These are phyloP conservation scores for Dendrocalamus latiflorus DNA, from an alignment of 202 grass and related monocot species.

Conservation along the genomic window DNA sequence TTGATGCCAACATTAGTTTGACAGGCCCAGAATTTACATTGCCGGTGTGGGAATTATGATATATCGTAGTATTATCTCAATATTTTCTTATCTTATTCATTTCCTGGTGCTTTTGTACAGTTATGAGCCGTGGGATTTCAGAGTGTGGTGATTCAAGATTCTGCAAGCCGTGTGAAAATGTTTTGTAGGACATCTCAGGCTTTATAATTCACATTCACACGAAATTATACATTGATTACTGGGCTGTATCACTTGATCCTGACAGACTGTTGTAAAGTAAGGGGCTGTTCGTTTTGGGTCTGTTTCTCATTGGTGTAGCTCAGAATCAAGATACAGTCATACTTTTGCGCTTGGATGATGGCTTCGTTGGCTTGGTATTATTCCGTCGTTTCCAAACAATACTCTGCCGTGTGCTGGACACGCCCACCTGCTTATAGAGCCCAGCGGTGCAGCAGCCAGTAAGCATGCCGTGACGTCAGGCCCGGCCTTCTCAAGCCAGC, in stretches of 20 bases:
- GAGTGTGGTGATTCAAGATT: slow-evolving; percentile 45
- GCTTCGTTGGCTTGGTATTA: no score
- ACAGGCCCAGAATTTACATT: slow-evolving; percentile 19
- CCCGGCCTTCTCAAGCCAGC: no score
- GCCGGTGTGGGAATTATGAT: slow-evolving; percentile 12
- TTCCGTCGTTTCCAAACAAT: no score
- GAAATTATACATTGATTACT: slow-evolving; percentile 9
- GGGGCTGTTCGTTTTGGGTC: slow-evolving; percentile 7
- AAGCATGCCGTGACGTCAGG: no score
- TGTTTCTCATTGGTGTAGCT: no score
- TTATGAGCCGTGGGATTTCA: slow-evolving; percentile 52
- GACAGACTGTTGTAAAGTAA: neutral
- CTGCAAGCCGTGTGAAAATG: slow-evolving; percentile 18
- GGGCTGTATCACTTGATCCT: slow-evolving; percentile 16
- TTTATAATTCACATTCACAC: slow-evolving; percentile 15
- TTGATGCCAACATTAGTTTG: slow-evolving; percentile 23
- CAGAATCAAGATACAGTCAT: no score
- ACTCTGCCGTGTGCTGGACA: no score
- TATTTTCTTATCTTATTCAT: slow-evolving; percentile 28
- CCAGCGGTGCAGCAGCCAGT: no score
- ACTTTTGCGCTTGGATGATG: no score
- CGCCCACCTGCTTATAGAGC: no score
- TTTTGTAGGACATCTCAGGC: slow-evolving; percentile 32
- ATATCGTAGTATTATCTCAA: neutral
- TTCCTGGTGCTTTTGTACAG: slow-evolving; percentile 55